Base-by-base conservation (phyloP, 352 stramenopile species). In the Aphanomyces euteiches region DNA sequence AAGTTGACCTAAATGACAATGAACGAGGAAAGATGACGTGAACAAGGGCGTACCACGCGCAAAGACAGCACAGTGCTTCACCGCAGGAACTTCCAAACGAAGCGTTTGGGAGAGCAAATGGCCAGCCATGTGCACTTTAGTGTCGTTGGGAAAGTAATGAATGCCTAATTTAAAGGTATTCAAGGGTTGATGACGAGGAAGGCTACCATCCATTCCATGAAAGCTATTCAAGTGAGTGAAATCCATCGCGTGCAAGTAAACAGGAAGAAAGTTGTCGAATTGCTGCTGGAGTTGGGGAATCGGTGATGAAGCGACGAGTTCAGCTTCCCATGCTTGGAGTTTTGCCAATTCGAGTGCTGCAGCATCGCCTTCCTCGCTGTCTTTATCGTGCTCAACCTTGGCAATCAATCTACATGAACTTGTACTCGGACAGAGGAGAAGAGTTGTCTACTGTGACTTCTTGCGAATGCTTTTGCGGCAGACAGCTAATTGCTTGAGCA, bases 381-480 rank as follows among this genome's bases (percentile, higher is more conserved):
- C 38, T 17, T 15, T 12, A 21, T 66, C 57, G 17, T 66, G 8
- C n/a, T 50, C 38, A 12, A 66, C 39, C 39, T 66, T 47, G 7
- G 21, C 15, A 21, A 53, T 50, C 36, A 47, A 21, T n/a, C 57
- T 66, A 50, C 5, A 19, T 41, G 7, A 12, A 47, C 10, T 64
- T 8, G 13, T 15, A 38, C 8, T 58, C 15, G 1, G 17, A 37
- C 13, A 19, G 36, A 58, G 7, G 7, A 36, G 8, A 8, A 64
- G 4, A 38, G 15, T 17, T 47, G 19, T 38, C n/a, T 66, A 66
- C 57, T 47, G 40, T 5, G 57, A 37, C 7, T 19, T 50, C 40
- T 50, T 66, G 38, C 57, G 57, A 7, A 66, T 47, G 15, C 38
- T 47, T 21, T 66, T 66, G 1, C 57, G 57, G 10, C 37, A 66